Evolutionary conservation across 2,329 filamentous ascomycete genomes (phyloP).

Genomic region (Tolypocladium paradoxum): DNA sequence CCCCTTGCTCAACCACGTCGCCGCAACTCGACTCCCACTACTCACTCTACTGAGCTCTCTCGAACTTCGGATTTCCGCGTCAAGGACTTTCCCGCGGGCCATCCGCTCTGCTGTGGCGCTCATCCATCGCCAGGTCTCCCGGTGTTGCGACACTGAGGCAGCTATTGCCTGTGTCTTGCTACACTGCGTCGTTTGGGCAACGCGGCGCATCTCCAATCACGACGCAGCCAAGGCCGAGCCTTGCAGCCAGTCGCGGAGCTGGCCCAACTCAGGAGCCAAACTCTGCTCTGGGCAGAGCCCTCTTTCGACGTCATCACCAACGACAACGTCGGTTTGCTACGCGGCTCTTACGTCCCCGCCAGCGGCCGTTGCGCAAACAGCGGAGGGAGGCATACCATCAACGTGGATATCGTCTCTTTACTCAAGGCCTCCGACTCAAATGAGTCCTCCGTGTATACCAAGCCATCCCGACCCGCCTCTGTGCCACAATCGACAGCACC

Average conservation of each 20-base stretch:
- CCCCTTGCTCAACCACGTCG: not conserved
- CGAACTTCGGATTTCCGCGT: not conserved
- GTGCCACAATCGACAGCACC: conserved; percentile 10
- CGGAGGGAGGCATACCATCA: conserved; percentile 41
- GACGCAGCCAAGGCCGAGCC: conserved; percentile 4
- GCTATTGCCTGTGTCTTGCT: conserved; percentile 6
- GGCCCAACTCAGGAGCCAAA: conserved; percentile 31
- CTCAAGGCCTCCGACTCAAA: conserved; percentile 67
- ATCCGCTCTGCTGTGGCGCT: not conserved
- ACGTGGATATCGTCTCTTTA: conserved; percentile 90
- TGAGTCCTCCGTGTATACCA: conserved; percentile 49
- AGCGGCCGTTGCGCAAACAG: conserved; percentile 15
- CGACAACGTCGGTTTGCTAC: conserved; percentile 16
- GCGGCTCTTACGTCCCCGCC: conserved; percentile 17
- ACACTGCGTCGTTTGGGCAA: conserved; percentile 9
- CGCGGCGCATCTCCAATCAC: conserved; percentile 1
- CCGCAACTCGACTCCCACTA: not conserved
- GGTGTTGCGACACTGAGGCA: conserved; percentile 2
- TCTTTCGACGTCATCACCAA: conserved; percentile 17
- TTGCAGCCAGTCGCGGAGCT: conserved; percentile 21
- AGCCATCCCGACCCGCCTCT: conserved; percentile 14
- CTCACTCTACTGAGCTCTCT: not conserved
- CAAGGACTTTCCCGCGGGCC: not conserved
- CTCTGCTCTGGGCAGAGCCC: conserved; percentile 29
- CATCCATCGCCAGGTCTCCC: not conserved